Conservation (phyloP, 2,329 filamentous ascomycete genomes). For the Cladobotryum mycophilum region DNA sequence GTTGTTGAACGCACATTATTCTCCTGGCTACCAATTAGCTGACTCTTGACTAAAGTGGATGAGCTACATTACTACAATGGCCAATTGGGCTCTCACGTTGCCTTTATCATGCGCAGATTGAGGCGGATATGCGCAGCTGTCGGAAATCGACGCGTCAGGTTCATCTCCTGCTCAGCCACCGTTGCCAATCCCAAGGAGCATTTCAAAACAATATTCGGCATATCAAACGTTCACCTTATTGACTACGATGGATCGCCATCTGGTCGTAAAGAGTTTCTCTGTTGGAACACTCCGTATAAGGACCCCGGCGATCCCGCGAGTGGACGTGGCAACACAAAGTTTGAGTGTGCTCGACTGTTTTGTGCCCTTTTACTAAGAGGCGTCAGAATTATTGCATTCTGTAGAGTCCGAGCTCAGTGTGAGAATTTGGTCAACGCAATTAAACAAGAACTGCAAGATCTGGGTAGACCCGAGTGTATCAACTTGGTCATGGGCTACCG, state of each 20-base stretch:
- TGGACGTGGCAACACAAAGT: constrained; percentile 74
- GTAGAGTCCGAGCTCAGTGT: constrained; percentile 78
- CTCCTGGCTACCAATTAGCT: background rate
- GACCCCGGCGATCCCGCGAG: constrained; percentile 82
- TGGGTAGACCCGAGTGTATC: constrained; percentile 70
- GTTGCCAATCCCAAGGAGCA: constrained; percentile 89
- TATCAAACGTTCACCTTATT: constrained; percentile 71
- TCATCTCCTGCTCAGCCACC: constrained; percentile 94
- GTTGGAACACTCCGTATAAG: constrained; percentile 95
- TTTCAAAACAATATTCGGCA: constrained; percentile 90
- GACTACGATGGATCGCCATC: constrained; percentile 92
- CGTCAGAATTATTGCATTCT: constrained; percentile 89
- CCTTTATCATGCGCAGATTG: constrained; percentile 87
- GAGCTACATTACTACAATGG: constrained; percentile 97
- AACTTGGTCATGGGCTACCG: constrained; percentile 89
- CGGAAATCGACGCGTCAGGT: constrained; percentile 78
- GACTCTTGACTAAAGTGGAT: constrained; percentile 44
- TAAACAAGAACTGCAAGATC: constrained; percentile 64
- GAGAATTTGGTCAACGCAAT: constrained; percentile 77
- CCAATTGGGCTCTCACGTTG: constrained; percentile 86
- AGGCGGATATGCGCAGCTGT: constrained; percentile 83
- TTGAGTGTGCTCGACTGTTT: constrained; percentile 84
- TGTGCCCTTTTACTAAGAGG: constrained; percentile 84
- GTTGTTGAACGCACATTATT: constrained; percentile 12
- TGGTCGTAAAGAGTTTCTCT: constrained; percentile 85